Conservation (phyloP, 2,329 filamentous ascomycete genomes). For the Hypomyces rosellus region DNA sequence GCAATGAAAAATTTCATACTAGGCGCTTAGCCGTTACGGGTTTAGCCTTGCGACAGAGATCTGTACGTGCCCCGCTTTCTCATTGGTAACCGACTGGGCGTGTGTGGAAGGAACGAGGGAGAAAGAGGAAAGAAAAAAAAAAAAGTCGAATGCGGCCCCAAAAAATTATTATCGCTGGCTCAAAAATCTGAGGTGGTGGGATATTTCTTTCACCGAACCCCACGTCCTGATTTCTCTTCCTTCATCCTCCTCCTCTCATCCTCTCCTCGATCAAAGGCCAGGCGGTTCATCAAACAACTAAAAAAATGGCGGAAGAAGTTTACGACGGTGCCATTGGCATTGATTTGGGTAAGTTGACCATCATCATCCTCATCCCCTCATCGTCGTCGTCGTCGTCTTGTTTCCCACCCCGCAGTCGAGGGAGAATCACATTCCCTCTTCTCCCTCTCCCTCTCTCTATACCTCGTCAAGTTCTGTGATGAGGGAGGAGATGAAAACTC, state of each 20-base stretch:
- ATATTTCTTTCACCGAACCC: conserved; percentile 33
- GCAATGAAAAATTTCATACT: conserved; percentile 9
- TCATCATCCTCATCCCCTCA: background rate
- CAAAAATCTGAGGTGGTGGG: conserved; percentile 18
- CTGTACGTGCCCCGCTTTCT: conserved; percentile 12
- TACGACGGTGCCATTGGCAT: conserved; percentile 99
- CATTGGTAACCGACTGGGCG: conserved; percentile 5
- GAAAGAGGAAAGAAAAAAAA: conserved; percentile 19
- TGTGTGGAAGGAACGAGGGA: background rate
- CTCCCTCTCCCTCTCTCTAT: background rate
- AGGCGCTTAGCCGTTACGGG: conserved; percentile 5
- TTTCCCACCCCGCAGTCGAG: conserved; percentile 6
- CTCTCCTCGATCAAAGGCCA: conserved; percentile 24
- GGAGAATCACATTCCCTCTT: conserved; percentile 9
- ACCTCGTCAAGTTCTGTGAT: conserved; percentile 1
- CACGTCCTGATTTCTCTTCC: conserved; percentile 24
- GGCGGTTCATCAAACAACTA: conserved; percentile 9
- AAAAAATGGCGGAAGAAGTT: conserved; percentile 90
- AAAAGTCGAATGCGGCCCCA: conserved; percentile 24
- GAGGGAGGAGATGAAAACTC: background rate
- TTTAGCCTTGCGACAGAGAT: conserved; percentile 2
- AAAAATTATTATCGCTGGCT: conserved; percentile 19
- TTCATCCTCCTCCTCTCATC: conserved; percentile 18
- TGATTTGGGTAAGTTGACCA: conserved; percentile 75
- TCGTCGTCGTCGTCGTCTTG: conserved; percentile 6